Base-by-base conservation (phyloP, 306 rosid species). In the Styphnolobium japonicum region DNA sequence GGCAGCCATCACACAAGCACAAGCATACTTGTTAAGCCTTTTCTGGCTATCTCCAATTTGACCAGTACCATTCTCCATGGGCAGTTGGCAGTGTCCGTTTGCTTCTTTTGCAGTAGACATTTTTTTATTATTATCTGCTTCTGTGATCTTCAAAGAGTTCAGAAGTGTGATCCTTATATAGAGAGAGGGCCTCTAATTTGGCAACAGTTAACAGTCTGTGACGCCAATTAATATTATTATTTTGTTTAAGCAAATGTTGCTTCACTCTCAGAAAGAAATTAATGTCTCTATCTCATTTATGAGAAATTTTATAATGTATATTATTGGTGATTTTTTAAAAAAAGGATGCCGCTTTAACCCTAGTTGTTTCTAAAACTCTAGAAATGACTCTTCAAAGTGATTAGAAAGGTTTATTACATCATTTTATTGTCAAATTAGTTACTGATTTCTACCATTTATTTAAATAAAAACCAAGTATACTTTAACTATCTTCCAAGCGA, bases 1-100 rank as follows among this genome's bases (percentile, higher is more conserved):
- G 68, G 86, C 92, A 64, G 87, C 82, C 3, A 83, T 16, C 1
- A 90, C 87, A 61, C 95, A 91, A 19, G 81, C 82, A 25, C 84
- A 85, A 9, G 98, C 90, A 84, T 82, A 66, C 42, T 66, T 90
- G 82, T 91, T 91, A 60, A 91, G 36, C 71, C 49, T 84, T 16
- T 40, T 15, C 11, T 16, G 55, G 60, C 5, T 73, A 40, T 18
- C 68, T 3, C 39, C 75, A 19, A 27, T 71, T 49, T 21, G 80
- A 6, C 77, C 45, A 9, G 6, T 58, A 16, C 78, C 69, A 36
- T 37, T 55, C 71, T 79, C 89, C 67, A 45, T 53, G 6, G 53
- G 48, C 36, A 51, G 14, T 81, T 81, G 22, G 48, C 42, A 33
- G 7, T 37, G 39, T 10, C 15, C 74, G 12, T 76, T 69, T 82